These are phyloP conservation scores for Sphaerostilbella broomeana DNA, from an alignment of 2,329 filamentous ascomycete genomes.

Conservation along the genomic window DNA sequence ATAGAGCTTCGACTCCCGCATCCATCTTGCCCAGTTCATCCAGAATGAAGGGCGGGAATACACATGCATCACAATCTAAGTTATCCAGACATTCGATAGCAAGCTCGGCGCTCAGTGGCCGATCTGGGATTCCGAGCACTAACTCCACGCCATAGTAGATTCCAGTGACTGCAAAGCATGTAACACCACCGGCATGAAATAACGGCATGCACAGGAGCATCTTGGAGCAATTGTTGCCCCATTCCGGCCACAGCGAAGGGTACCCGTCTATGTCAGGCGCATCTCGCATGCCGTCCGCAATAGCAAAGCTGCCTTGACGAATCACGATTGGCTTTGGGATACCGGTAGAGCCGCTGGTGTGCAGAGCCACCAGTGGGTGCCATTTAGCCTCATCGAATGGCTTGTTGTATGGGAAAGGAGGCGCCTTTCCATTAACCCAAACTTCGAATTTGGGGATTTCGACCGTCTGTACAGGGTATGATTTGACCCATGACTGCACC, in stretches of 20 bases:
- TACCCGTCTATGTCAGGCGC: constrained; percentile 20
- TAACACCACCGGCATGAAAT: constrained; percentile 33
- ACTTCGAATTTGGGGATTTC: constrained; percentile 26
- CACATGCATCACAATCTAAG: constrained; percentile 20
- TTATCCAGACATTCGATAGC: constrained; percentile 26
- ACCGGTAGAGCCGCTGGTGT: constrained; percentile 41
- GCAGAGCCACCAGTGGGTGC: constrained; percentile 36
- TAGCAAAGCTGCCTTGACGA: constrained; percentile 32
- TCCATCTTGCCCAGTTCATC: constrained; percentile 35
- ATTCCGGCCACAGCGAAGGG: constrained; percentile 4
- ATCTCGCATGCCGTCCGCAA: constrained; percentile 26
- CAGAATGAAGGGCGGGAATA: constrained; percentile 34
- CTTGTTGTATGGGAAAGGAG: constrained; percentile 33
- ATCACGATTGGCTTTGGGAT: constrained; percentile 39
- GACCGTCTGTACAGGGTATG: constrained; percentile 29
- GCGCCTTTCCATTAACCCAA: constrained; percentile 31
- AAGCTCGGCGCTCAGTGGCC: constrained; percentile 30
- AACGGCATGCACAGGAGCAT: constrained; percentile 27
- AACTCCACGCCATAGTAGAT: constrained; percentile 22
- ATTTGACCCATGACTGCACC: constrained; percentile 9
- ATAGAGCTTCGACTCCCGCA: constrained; percentile 24
- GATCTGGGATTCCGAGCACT: constrained; percentile 23
- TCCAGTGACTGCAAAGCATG: constrained; percentile 17
- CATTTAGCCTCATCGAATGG: constrained; percentile 35
- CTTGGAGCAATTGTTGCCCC: constrained; percentile 5